Percentiles rank a stretch among this genome's conserved stretches.
Conservation (phyloP, 1,139 yeast genomes). For the Scheffersomyces stambukii region DNA sequence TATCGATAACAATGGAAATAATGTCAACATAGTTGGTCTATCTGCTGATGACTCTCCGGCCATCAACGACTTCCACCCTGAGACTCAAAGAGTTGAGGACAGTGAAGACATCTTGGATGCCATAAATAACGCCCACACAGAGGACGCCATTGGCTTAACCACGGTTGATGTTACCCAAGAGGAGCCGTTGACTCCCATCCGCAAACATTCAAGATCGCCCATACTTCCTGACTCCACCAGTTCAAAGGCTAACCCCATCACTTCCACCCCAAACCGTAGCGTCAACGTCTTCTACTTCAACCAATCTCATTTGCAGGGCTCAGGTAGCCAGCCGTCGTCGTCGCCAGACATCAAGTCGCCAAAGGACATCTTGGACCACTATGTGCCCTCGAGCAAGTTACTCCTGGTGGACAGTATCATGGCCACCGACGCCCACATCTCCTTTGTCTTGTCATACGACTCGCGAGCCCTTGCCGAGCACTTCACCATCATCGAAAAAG, state of each 20-base stretch:
- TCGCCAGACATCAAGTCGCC: slow-evolving; percentile 21
- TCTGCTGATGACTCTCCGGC: too few species aligned
- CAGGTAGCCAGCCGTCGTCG: slow-evolving; percentile 1
- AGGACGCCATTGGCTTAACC: slow-evolving; percentile 30
- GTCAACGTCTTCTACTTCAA: neutral
- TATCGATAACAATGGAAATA: neutral
- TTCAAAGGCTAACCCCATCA: neutral
- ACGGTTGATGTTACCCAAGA: slow-evolving; percentile 17
- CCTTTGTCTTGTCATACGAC: slow-evolving; percentile 72
- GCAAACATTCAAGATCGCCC: slow-evolving; percentile 2
- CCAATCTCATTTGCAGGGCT: neutral
- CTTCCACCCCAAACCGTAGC: slow-evolving; percentile 1
- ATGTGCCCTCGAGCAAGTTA: slow-evolving; percentile 25
- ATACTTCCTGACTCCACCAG: neutral
- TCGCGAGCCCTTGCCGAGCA: slow-evolving; percentile 70
- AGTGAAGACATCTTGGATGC: slow-evolving; percentile 38
- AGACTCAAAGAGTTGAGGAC: slow-evolving; percentile 11
- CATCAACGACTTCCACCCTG: too few species aligned
- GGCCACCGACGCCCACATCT: slow-evolving; percentile 52
- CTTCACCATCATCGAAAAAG: slow-evolving; percentile 81
- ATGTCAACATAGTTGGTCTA: neutral
- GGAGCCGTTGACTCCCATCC: slow-evolving; percentile 25
- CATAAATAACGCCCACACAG: slow-evolving; percentile 40
- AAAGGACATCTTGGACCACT: slow-evolving; percentile 33
- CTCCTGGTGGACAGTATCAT: slow-evolving; percentile 36